Percentiles rank a stretch among this genome's conserved stretches.
Conservation (phyloP, 2,329 filamentous ascomycete genomes). For the Exophiala bonariae region DNA sequence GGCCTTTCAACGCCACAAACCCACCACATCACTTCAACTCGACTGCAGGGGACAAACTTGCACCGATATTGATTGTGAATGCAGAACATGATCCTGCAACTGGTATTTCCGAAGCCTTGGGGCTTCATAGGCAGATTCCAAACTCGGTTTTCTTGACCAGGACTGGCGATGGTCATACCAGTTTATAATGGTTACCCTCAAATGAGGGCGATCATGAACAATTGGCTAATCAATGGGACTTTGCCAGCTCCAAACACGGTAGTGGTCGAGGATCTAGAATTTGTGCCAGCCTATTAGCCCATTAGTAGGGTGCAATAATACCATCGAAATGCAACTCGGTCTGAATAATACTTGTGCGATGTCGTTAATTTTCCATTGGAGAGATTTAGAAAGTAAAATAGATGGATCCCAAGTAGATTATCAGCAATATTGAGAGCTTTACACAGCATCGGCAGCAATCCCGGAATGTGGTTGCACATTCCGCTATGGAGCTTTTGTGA, state of each 20-base stretch:
- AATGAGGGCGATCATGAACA: conserved; percentile 4
- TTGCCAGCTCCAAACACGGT: conserved; percentile 8
- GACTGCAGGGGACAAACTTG: conserved; percentile 11
- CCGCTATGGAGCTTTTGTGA: too few relatives aligned
- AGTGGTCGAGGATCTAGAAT: conserved; percentile 3
- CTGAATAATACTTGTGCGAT: too few relatives aligned
- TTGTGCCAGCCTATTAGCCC: neutral
- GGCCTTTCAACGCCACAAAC: conserved; percentile 39
- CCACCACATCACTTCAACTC: conserved; percentile 32
- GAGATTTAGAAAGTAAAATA: too few relatives aligned
- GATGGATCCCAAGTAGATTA: too few relatives aligned
- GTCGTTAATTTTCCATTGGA: too few relatives aligned
- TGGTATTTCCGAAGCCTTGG: conserved; percentile 39
- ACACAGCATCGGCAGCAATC: too few relatives aligned
- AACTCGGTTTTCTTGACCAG: conserved; percentile 41
- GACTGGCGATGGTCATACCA: conserved; percentile 31
- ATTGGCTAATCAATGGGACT: conserved; percentile 8
- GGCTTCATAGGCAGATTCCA: conserved; percentile 35
- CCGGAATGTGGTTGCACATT: too few relatives aligned
- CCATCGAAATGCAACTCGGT: too few relatives aligned
- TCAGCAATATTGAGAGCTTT: too few relatives aligned
- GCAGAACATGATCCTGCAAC: conserved; percentile 43
- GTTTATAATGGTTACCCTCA: neutral
- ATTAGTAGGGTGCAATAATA: too few relatives aligned
- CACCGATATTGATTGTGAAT: conserved; percentile 41